Base-by-base conservation (phyloP, 345 rosid species). In the Excoecaria cochinchinensis region DNA sequence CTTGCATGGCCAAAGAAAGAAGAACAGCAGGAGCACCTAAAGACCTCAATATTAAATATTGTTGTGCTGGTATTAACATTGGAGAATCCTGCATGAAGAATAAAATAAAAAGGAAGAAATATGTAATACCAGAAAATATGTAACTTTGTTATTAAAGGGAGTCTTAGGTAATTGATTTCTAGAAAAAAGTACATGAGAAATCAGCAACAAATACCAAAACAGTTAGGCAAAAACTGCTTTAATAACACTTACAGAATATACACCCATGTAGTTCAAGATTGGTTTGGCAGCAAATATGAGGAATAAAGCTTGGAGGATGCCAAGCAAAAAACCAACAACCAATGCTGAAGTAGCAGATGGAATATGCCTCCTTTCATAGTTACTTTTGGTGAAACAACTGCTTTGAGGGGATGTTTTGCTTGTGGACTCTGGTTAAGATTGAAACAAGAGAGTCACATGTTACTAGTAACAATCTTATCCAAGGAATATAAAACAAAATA, bases 331-430 rank as follows among this genome's bases (percentile, higher is more conserved):
- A 36, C 83, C 80, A 72, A 80, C 70, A 60, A 80, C 71, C 77
- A 80, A 19, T 31, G 83, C 83, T n/a, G 80, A 76, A 60, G 83
- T 67, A 59, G 83, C 83, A n/a, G 83, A 80, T 50, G 83, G 80
- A 36, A 80, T 80, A 62, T 80, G 69, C 72, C 77, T 72, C 71
- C 79, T 80, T 71, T 59, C 60, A 22, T 31, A 11, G 5, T 47
- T 46, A 4, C 39, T 15, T 39, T 75, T 75, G 6, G 55, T 9
- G 59, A 15, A 57, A 74, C 7, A 36, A 66, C 53, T 56, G 67
- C 52, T 66, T 31, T 17, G 15, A 6, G 78, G 24, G 57, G 79
- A 59, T 55, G 70, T 74, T 65, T 77, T 57, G 69, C 61, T 19
- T 0, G 66, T 31, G 47, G 80, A 60, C 44, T 80, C 87, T 85